Base-by-base conservation (phyloP, 495 filamentous ascomycete genomes). In the Penicillium subrubescens region DNA sequence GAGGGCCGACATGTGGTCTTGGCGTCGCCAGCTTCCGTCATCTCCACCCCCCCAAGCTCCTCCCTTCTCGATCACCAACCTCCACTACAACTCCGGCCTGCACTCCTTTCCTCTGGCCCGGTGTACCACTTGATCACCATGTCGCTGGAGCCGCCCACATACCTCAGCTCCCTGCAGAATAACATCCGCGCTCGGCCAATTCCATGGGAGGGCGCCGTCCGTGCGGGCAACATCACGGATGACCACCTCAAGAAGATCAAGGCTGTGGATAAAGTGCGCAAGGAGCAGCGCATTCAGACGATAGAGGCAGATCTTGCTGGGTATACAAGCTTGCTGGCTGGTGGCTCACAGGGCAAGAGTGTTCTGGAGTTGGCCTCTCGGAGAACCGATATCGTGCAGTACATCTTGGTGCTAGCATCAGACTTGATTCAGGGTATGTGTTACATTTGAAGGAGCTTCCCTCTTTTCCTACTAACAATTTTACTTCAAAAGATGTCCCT, bases 171-270 rank as follows among this genome's bases (percentile, higher is more conserved):
- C 62, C 84, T 97, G 61, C 94, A 96, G 81, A 94, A 90, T 81
- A 97, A 97, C 80, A 96, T 97, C 73, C 91, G 96, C 68, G 87
- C 89, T 64, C 86, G 95, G 59, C 94, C 94, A 68, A 96, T 99
- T 74, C 93, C 94, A 51, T 99, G 95, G 95, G 96, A 98, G 76
- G 95, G 95, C 65, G 94, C 96, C 69, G 92, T 96, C 67, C 90
- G 95, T 75, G 92, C 92, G 71, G 91, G 92, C 68, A 94, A 92
- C 72, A 92, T 99, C 79, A 96, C 93, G 56, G 95, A 97, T 66
- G 88, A 90, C 59, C 93, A 99, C 73, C 84, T 97, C 69, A 93
- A 90, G 82, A 94, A 92, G 83, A 98, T 99, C 81, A 94, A 95
- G 78, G 92, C 95, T 55, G 92, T 97, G 68, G 96, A 98, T 77